Percentiles rank a stretch among this genome's conserved stretches.
These are phyloP conservation scores for Psilocybe cubensis DNA, from an alignment of 768 basidiomycete species.

Conservation along the genomic window DNA sequence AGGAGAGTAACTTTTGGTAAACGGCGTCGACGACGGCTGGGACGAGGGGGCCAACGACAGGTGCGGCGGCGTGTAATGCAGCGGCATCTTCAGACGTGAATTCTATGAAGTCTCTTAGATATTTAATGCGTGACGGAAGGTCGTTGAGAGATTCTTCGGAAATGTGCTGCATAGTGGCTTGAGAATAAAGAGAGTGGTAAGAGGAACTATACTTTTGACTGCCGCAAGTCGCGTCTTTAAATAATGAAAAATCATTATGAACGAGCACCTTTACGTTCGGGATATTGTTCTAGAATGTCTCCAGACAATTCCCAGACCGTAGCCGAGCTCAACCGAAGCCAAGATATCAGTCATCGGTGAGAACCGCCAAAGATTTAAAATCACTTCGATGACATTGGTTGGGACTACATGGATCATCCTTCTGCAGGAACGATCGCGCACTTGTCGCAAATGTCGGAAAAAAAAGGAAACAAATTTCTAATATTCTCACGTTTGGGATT, in stretches of 20 bases:
- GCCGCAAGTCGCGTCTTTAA: not conserved
- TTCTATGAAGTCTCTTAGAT: slow-evolving; percentile 48
- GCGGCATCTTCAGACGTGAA: slow-evolving; percentile 46
- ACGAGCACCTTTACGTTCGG: not conserved
- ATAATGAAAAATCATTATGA: not conserved
- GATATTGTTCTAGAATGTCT: not conserved
- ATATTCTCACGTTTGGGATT: not conserved
- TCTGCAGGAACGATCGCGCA: no score
- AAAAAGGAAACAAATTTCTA: not conserved
- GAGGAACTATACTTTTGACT: not conserved
- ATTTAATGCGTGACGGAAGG: slow-evolving; percentile 43
- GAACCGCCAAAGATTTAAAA: not conserved
- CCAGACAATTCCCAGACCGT: not conserved
- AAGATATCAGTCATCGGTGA: not conserved
- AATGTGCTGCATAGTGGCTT: slow-evolving; percentile 29
- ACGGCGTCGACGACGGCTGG: slow-evolving; percentile 47
- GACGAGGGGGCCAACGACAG: slow-evolving; percentile 45
- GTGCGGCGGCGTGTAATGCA: slow-evolving; percentile 41
- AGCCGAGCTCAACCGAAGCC: not conserved
- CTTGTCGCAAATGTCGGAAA: no score
- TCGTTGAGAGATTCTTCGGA: slow-evolving; percentile 28
- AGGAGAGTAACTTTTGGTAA: slow-evolving; percentile 46
- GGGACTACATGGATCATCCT: not conserved
- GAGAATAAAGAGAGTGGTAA: not conserved
- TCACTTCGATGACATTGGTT: not conserved